Evolutionary conservation across 2,329 filamentous ascomycete genomes (phyloP).

Genomic region (Phyllachora maydis): DNA sequence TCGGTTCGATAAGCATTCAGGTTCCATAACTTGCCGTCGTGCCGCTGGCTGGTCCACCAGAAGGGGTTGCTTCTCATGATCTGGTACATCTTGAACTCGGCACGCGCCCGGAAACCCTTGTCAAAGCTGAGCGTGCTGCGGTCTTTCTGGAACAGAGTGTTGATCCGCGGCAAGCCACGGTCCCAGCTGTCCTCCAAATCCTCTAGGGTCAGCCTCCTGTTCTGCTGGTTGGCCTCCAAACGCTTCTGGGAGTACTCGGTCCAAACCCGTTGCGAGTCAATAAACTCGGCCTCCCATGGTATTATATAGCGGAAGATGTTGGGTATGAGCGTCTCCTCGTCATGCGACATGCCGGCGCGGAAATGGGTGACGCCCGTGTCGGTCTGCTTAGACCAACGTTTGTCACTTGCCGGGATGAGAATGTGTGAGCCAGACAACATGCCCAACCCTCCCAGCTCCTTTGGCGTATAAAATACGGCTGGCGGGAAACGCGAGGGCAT

Average conservation of each 20-base stretch:
- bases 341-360: constrained; percentile 91
- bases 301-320: constrained; percentile 99
- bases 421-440: constrained; percentile 99
- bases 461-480: constrained; percentile 96
- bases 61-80: constrained; percentile 99
- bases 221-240: constrained; percentile 91
- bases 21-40: constrained; percentile 96
- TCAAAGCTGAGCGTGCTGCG: constrained; percentile 93
- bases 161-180: constrained; percentile 89
- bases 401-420: constrained; percentile 89
- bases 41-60: constrained; percentile 96
- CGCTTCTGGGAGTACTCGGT: constrained; percentile 98
- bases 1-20: constrained; percentile 90
- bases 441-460: constrained; percentile 86
- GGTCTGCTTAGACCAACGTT: constrained; percentile 96
- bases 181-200: constrained; percentile 98
- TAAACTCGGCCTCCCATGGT: constrained; percentile 97
- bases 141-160: constrained; percentile 97
- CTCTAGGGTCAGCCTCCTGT: constrained; percentile 80
- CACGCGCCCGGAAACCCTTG: constrained; percentile 87
- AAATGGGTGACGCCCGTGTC: constrained; percentile 95
- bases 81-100: constrained; percentile 97
- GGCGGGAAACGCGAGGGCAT: constrained; percentile 98
- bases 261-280: constrained; percentile 97
- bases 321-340: constrained; percentile 92